Evolutionary conservation across 345 rosid genomes (phyloP).

Genomic region (Theobroma cacao): DNA sequence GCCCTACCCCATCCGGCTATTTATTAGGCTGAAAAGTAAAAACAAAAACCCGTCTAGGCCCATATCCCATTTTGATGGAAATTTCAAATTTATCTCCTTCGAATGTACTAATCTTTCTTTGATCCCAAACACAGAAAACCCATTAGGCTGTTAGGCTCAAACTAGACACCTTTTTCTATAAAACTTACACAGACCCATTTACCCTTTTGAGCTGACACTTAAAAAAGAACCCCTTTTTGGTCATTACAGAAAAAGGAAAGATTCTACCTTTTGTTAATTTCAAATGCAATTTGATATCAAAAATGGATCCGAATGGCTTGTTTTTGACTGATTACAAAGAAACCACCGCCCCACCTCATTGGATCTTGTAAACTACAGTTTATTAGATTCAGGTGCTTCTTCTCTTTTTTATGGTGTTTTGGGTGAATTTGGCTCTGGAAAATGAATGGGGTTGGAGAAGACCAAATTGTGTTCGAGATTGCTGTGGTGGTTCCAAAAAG

Average conservation of each 20-base stretch:
- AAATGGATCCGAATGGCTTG: neutral
- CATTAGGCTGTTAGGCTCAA: neutral
- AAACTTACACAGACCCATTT: neutral
- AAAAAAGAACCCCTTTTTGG: neutral
- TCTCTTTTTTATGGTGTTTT: conserved; percentile 6
- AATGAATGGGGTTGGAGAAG: conserved; percentile 57
- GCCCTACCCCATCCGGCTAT: neutral
- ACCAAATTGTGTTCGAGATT: conserved; percentile 56
- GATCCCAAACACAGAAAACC: neutral
- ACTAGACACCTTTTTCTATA: neutral
- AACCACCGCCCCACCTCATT: neutral
- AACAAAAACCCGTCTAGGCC: neutral
- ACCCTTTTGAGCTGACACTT: neutral
- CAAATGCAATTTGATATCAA: neutral
- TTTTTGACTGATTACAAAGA: neutral
- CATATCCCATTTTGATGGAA: neutral
- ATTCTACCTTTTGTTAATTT: neutral
- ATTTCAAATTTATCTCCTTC: neutral
- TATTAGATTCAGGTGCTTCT: conserved; percentile 4
- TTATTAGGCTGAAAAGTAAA: neutral
- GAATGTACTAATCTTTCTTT: neutral
- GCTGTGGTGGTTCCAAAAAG: conserved; percentile 70
- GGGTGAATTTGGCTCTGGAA: conserved; percentile 20
- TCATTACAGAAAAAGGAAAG: conserved; percentile 2
- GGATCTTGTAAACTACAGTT: conserved; percentile 3